Percentiles rank a stretch among this genome's conserved stretches.
phyloP scores from a whole-genome alignment of 257 asterid species.

The Anisodus acutangulus region DNA sequence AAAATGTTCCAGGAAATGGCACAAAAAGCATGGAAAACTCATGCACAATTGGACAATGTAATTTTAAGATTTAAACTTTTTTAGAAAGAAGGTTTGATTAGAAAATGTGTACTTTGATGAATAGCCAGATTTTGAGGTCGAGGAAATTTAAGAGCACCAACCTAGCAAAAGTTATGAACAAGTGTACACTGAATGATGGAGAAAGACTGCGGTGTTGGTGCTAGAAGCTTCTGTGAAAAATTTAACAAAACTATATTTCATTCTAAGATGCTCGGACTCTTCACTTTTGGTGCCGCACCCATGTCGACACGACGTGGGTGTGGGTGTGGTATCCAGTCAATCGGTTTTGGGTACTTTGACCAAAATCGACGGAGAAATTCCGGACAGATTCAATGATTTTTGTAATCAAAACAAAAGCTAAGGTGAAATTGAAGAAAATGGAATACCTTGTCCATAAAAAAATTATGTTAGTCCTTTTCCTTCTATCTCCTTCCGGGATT shows the following conservation, averaged over 20 bases:
- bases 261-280: conserved; percentile 63
- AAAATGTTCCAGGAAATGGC: neutral
- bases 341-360: too few relatives aligned
- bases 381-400: too few relatives aligned
- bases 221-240: neutral
- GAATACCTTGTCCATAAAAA: too few relatives aligned
- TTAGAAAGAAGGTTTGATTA: neutral
- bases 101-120: neutral
- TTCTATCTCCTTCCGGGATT: too few relatives aligned
- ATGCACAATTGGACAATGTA: neutral
- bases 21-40: neutral
- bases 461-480: too few relatives aligned
- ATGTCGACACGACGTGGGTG: too few relatives aligned
- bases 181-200: neutral
- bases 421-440: too few relatives aligned
- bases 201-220: neutral
- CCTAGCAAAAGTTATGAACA: neutral
- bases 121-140: neutral
- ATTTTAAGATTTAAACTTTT: neutral
- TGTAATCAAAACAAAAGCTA: too few relatives aligned
- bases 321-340: too few relatives aligned
- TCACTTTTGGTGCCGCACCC: too few relatives aligned
- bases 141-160: neutral
- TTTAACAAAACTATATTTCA: conserved; percentile 33
- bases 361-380: too few relatives aligned